Conservation (phyloP, 2,329 filamentous ascomycete genomes). For the Phyllosticta capitalensis region DNA sequence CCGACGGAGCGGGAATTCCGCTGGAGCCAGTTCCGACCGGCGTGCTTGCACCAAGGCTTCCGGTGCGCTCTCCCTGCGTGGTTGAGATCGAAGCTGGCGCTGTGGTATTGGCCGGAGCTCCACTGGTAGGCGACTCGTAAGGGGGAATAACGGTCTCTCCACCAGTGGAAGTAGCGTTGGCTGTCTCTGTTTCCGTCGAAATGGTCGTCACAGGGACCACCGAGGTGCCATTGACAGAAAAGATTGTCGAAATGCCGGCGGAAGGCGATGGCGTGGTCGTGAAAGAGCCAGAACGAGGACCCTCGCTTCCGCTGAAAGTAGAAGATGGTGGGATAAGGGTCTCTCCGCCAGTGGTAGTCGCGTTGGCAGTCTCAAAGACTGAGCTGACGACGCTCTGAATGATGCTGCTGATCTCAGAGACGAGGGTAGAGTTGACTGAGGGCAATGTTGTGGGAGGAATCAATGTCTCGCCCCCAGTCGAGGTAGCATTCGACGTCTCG, state of each 20-base stretch:
- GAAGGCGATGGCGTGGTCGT: not conserved
- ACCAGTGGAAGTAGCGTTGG: not conserved
- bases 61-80: not conserved
- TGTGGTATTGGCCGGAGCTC: conserved; percentile 6
- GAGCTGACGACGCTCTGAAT: not conserved
- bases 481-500: conserved; percentile 9
- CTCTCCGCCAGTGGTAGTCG: not conserved
- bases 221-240: not conserved
- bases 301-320: not conserved
- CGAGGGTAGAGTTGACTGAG: not conserved
- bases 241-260: not conserved
- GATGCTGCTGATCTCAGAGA: not conserved
- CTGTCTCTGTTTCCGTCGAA: not conserved
- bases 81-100: not conserved
- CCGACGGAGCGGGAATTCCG: not conserved
- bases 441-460: not conserved
- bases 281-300: not conserved
- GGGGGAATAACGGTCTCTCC: not conserved
- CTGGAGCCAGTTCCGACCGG: not conserved
- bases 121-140: not conserved
- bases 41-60: not conserved
- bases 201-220: not conserved
- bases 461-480: conserved; percentile 6
- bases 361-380: not conserved
- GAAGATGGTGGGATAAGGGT: not conserved